Conservation (phyloP, 176 grass and related monocot species). For the Oryza rufipogon region DNA sequence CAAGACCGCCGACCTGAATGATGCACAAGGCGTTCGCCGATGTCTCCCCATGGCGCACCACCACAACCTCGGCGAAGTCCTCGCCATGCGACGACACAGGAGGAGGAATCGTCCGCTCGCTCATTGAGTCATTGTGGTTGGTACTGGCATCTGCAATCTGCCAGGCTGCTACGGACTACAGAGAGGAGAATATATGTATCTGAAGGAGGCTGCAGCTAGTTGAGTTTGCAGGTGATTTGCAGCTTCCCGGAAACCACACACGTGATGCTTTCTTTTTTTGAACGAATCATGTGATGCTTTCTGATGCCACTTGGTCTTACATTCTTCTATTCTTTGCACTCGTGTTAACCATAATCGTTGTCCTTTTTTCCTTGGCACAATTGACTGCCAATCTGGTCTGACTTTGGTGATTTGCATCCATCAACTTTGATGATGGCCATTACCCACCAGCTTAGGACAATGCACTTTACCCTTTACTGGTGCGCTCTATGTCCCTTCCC, state of each 20-base stretch:
- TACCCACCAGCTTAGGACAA: neutral
- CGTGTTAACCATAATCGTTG: neutral
- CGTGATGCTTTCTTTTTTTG: no score
- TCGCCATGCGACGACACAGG: no score
- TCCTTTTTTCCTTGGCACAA: neutral
- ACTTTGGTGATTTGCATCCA: neutral
- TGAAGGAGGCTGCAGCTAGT: neutral
- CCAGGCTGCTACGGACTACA: no score
- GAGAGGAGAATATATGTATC: no score
- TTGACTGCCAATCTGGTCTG: neutral
- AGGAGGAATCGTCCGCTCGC: no score
- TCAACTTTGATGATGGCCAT: neutral
- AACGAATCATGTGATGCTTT: no score
- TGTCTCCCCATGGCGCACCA: slow-evolving; percentile 63
- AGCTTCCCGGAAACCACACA: no score
- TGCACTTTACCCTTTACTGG: neutral
- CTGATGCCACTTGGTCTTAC: no score
- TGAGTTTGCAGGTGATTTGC: neutral
- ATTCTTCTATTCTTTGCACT: neutral
- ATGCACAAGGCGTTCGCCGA: slow-evolving; percentile 48
- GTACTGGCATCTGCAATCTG: no score
- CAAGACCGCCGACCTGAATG: slow-evolving; percentile 46
- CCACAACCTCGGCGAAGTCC: no score
- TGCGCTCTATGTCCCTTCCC: neutral
- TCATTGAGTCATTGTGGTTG: no score